Base-by-base conservation (phyloP, 2,329 filamentous ascomycete genomes). In the Metarhizium robertsii region DNA sequence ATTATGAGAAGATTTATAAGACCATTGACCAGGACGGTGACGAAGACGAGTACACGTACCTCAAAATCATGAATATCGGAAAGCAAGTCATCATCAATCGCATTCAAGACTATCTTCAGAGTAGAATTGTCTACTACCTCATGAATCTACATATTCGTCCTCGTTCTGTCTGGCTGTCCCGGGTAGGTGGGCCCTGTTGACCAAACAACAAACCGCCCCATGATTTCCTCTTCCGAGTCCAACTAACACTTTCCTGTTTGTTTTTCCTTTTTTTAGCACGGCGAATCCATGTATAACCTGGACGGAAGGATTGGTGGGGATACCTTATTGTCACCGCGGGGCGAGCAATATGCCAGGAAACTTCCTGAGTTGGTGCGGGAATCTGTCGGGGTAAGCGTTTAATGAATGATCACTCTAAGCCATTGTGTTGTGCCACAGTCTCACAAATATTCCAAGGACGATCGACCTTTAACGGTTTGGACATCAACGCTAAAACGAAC, bases 131-230 rank as follows among this genome's bases (percentile, higher is more conserved):
- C 49, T 99, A 99, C 73, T 99, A 96, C 69, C 83, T 97, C 57
- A 96, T 97, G 86, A 99, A 97, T 69, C 79, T 99, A 43, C 94
- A 99, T 73, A 99, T 99, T 70, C 92, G 92, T 61, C 92, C 92
- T 18, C 84, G 94, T 55, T 95, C 91, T 4, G 95, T 99, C 61
- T 99, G 94, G 94, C 76, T 99, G 53, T 97, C 94, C 62, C 80
- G 94, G 60, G 89, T 92, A 77, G 72, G 85, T 79, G 14, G 38
- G 34, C 18, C 6, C 6, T 20, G 42, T 48, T 5, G n/a, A 48
- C 45, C 11, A 16, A 48, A 30, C 25, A 16, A 48, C 4, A 14
- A n/a, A 7, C 25, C 30, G 20, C 25, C 11, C 13, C 25, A 30
- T 30, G 18, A 48, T 29, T 11, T 18, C 8, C 2, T 4, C 7